Evolutionary conservation across 2,329 filamentous ascomycete genomes (phyloP).

Genomic region (Penicillium crustosum): DNA sequence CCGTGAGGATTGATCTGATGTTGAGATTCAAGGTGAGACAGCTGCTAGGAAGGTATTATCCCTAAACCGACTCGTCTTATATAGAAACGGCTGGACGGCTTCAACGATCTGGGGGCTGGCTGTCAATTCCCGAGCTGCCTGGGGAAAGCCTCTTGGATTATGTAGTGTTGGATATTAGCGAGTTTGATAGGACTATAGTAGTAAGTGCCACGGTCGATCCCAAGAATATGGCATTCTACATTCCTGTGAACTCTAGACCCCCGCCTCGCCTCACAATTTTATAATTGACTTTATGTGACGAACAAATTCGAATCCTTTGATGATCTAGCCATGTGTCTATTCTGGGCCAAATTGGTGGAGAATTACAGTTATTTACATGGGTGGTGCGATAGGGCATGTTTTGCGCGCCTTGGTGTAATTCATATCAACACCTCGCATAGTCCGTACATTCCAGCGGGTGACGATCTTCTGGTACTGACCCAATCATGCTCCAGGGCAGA

Average conservation of each 20-base stretch:
- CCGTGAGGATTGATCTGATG: neutral
- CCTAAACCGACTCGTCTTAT: slow-evolving; percentile 3
- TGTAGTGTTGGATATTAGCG: slow-evolving; percentile 3
- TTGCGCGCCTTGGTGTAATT: neutral
- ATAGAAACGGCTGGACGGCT: neutral
- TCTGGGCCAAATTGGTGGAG: too few species aligned
- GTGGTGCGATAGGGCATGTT: neutral
- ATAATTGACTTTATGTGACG: neutral
- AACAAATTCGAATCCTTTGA: too few species aligned
- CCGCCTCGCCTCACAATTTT: neutral
- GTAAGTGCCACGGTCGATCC: slow-evolving; percentile 8
- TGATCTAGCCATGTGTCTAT: neutral
- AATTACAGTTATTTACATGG: neutral
- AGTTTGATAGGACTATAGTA: neutral
- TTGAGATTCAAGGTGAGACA: neutral
- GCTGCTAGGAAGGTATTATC: neutral
- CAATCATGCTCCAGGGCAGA: neutral
- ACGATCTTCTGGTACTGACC: neutral
- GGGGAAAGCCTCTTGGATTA: slow-evolving; percentile 13
- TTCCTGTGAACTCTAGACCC: slow-evolving; percentile 6
- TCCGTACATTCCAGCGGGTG: neutral
- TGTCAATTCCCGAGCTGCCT: neutral
- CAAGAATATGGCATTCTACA: slow-evolving; percentile 21
- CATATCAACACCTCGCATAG: neutral
- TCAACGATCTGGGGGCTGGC: slow-evolving; percentile 3